Percentiles rank a stretch among this genome's conserved stretches.
Evolutionary conservation across 306 rosid species (phyloP).

Genomic region (Quillaja saponaria): DNA sequence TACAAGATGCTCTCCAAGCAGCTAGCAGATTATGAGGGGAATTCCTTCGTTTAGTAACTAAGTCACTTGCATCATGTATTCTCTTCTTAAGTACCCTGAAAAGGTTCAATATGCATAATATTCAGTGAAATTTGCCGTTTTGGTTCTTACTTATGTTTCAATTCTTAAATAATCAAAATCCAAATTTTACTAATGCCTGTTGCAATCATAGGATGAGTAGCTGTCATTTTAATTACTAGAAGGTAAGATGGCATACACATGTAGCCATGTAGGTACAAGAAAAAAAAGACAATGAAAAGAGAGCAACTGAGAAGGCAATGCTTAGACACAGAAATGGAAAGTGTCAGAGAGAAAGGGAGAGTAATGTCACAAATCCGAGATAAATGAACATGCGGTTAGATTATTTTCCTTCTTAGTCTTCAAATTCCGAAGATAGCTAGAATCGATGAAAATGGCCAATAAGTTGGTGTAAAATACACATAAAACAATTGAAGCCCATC

Average conservation of each 20-base stretch:
- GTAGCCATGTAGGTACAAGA: background rate
- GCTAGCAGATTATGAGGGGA: slow-evolving; percentile 35
- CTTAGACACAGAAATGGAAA: background rate
- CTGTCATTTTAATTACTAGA: slow-evolving; percentile 18
- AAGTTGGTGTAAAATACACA: slow-evolving; percentile 1
- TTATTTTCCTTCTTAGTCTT: background rate
- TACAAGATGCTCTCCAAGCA: slow-evolving; percentile 37
- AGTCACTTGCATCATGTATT: slow-evolving; percentile 51
- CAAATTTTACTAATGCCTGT: slow-evolving; percentile 12
- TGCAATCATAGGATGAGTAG: background rate
- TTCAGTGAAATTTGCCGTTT: background rate
- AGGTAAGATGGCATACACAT: slow-evolving; percentile 1
- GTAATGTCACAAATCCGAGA: background rate
- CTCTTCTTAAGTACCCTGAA: slow-evolving; percentile 57
- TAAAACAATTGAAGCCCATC: background rate
- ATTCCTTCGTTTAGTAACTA: slow-evolving; percentile 56
- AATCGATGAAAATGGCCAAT: slow-evolving; percentile 1
- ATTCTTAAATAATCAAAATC: slow-evolving; percentile 10
- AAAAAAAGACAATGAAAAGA: slow-evolving; percentile 8
- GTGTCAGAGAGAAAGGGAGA: slow-evolving; percentile 8
- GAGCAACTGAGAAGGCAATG: background rate
- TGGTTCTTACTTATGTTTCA: slow-evolving; percentile 1
- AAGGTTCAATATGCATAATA: slow-evolving; percentile 24
- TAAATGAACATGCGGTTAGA: background rate
- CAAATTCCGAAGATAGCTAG: no score